A percentile compares a stretch with the other conserved stretches of the same genome.
These are phyloP conservation scores for Talaromyces funiculosus DNA, from an alignment of 2,329 filamentous ascomycete species.

Conservation along the genomic window DNA sequence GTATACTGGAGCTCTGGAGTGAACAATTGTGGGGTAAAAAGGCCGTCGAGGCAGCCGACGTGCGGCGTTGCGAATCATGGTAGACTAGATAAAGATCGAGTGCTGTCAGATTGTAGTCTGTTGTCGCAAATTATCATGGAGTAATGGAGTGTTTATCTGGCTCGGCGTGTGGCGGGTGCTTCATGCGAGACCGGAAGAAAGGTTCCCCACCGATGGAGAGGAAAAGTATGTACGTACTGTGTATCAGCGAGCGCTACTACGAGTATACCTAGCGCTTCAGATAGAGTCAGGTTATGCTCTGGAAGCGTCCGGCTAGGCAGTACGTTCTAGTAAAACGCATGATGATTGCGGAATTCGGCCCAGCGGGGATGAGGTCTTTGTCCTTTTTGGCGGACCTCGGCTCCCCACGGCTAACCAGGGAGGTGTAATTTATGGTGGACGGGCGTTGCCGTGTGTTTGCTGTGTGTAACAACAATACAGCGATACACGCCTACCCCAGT, in stretches of 20 bases:
- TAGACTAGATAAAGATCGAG: neutral
- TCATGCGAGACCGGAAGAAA: neutral
- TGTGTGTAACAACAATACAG: neutral
- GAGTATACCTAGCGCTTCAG: too few species aligned
- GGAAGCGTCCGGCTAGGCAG: too few species aligned
- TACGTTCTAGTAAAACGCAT: too few species aligned
- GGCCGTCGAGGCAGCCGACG: constrained; percentile 33
- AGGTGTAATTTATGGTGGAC: neutral
- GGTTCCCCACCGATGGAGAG: neutral
- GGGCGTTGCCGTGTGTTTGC: neutral
- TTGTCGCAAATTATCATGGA: neutral
- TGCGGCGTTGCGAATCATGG: constrained; percentile 33
- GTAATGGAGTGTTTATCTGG: neutral
- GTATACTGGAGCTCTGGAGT: constrained; percentile 31
- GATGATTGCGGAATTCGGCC: neutral
- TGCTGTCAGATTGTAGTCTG: neutral
- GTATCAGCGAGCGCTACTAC: too few species aligned
- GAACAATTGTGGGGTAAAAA: constrained; percentile 18
- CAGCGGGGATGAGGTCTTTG: neutral
- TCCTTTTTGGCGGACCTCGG: constrained; percentile 7
- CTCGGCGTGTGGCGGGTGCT: neutral
- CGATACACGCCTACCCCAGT: neutral
- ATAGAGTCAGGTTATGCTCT: too few species aligned
- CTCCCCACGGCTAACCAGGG: constrained; percentile 17
- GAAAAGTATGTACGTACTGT: neutral